These are phyloP conservation scores for Phytopythium aichiense DNA, from an alignment of 352 stramenopile species.

Conservation along the genomic window DNA sequence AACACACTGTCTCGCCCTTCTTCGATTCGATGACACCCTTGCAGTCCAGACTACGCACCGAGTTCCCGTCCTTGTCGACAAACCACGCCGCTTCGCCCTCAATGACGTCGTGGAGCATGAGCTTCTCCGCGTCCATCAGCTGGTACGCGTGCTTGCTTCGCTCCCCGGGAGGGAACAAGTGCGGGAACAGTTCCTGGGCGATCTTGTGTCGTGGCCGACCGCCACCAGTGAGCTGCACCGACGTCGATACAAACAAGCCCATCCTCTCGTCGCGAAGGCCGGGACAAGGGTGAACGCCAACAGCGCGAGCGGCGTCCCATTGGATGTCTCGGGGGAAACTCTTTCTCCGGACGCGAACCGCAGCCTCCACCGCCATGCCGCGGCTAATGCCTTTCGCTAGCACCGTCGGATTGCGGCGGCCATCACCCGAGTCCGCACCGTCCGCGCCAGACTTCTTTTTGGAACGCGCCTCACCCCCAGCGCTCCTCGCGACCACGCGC, in stretches of 20 bases:
- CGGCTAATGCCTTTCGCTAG: not conserved
- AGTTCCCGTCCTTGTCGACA: conserved; percentile 71
- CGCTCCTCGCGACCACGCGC: conserved; percentile 3
- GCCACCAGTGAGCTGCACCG: conserved; percentile 63
- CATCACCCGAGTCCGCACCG: not conserved
- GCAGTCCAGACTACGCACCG: conserved; percentile 68
- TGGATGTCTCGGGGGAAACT: conserved; percentile 50
- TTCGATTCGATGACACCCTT: conserved; percentile 35
- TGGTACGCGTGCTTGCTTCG: conserved; percentile 23
- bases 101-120: conserved; percentile 68
- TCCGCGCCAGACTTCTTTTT: conserved; percentile 16
- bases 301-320: conserved; percentile 43
- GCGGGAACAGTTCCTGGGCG: conserved; percentile 65
- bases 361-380: conserved; percentile 1
- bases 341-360: conserved; percentile 12
- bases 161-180: conserved; percentile 35
- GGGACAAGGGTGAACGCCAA: conserved; percentile 52
- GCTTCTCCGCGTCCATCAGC: conserved; percentile 47
- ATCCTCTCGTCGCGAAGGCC: conserved; percentile 59
- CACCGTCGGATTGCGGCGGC: not conserved
- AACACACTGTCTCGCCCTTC: conserved; percentile 40
- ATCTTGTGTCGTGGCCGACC: conserved; percentile 58
- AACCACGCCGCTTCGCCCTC: conserved; percentile 75
- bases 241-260: conserved; percentile 41
- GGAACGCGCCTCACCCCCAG: conserved; percentile 6